Evolutionary conservation across 176 grass and related monocot species (phyloP), one percentile per base, ranked within the genome.

Genomic region (Ananas comosus): DNA sequence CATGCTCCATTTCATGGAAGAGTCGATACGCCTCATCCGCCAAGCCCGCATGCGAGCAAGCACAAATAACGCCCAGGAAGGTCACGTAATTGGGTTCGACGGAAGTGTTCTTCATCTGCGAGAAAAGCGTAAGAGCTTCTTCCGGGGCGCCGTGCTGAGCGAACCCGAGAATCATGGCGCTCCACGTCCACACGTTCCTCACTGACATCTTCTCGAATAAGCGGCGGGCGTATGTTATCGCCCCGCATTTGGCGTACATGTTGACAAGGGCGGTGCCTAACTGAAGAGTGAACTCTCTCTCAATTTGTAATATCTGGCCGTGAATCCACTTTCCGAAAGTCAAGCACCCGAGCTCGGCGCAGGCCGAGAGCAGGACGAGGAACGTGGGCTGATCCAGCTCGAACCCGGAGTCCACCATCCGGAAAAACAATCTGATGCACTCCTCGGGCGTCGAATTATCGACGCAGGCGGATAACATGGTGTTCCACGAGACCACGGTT

Each of bases 111-210:
- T 77, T 85, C 84, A 91, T 87, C 64, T 49, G 75, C 2, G 80
- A 0, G 0, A 87, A 91, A 50, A 85, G 81, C 28, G 49, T 50
- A 13, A 91, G 51, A 0, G 84, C 84, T 23, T 82, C 33, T 54
- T 0, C 0, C 25, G 72, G 65, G n/a, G 64, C 67, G 12, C 84
- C 81, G 12, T 91, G 83, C 49, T 85, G 79, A 2, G 88, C 82
- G 54, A 82, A 81, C 50, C 88, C 88, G 14, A 50, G 4, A 28
- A 87, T 85, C 88, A 87, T 91, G 0, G 76, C 72, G 1, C 81
- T 91, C 88, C 81, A 91, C 13, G 88, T 82, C 88, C 81, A 87
- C 10, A 91, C 84, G 10, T 91, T 91, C 49, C 68, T 64, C 1
- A 1, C 0, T 0, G 64, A 3, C 81, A 87, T 91, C 47, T 51